A percentile compares a stretch with the other conserved stretches of the same genome.
phyloP scores from a whole-genome alignment of 2,329 filamentous ascomycete species.

The Podosphaera xanthii region DNA sequence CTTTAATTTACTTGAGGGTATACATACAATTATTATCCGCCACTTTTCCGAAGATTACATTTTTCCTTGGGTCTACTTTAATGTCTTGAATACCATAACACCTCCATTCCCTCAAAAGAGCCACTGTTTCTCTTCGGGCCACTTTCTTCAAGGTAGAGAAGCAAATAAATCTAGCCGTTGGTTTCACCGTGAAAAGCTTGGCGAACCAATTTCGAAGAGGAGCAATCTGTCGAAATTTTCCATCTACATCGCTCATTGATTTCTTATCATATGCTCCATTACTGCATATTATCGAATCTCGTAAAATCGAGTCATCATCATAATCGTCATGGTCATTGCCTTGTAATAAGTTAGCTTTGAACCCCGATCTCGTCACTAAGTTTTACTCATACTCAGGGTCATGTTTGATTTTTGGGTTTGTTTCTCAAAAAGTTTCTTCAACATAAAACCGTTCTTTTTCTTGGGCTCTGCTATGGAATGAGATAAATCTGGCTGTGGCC shows the following conservation, averaged over 20 bases:
- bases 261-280: not conserved
- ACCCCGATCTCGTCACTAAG: not conserved
- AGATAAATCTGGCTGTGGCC: not conserved
- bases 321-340: slow-evolving; percentile 9
- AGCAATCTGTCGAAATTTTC: slow-evolving; percentile 26
- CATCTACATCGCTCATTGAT: slow-evolving; percentile 15
- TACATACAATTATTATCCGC: slow-evolving; percentile 55
- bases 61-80: slow-evolving; percentile 53
- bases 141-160: slow-evolving; percentile 49
- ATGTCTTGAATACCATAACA: slow-evolving; percentile 54
- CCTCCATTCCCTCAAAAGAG: slow-evolving; percentile 39
- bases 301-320: slow-evolving; percentile 11
- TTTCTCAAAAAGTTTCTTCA: slow-evolving; percentile 15
- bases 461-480: slow-evolving; percentile 5
- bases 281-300: slow-evolving; percentile 8
- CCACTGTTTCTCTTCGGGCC: slow-evolving; percentile 54
- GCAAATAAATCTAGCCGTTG: slow-evolving; percentile 52
- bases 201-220: slow-evolving; percentile 70
- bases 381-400: slow-evolving; percentile 11
- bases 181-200: slow-evolving; percentile 73
- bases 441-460: slow-evolving; percentile 12
- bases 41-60: slow-evolving; percentile 59
- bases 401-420: slow-evolving; percentile 10
- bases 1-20: not conserved
- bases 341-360: slow-evolving; percentile 4